Evolutionary conservation across 345 rosid genomes (phyloP).

Genomic region (Adansonia digitata): DNA sequence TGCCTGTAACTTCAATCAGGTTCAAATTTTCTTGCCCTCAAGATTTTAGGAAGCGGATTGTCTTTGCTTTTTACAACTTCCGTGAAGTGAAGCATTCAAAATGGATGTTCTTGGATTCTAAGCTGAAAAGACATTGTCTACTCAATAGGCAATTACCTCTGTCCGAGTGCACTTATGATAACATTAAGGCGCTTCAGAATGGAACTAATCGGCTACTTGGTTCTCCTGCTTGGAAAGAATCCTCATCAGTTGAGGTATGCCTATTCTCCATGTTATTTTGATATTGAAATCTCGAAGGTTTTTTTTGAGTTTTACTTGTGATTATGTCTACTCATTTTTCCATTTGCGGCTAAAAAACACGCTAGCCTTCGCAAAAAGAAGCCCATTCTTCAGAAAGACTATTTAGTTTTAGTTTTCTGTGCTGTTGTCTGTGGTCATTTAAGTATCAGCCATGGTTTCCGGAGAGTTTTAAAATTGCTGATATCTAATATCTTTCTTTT

Average conservation of each 20-base stretch:
- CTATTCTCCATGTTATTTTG: background rate
- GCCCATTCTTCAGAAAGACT: background rate
- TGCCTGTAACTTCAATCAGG: conserved; percentile 69
- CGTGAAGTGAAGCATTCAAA: conserved; percentile 47
- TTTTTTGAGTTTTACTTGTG: background rate
- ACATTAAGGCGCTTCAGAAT: conserved; percentile 50
- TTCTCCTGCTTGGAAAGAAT: conserved; percentile 22
- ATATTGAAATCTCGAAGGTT: background rate
- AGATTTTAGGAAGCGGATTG: conserved; percentile 50
- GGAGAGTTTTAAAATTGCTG: background rate
- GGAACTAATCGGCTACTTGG: conserved; percentile 26
- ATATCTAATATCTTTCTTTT: background rate
- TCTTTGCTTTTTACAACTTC: conserved; percentile 58
- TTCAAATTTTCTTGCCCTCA: conserved; percentile 57
- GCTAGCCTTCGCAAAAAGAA: background rate
- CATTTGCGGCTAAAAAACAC: background rate
- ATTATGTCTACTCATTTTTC: background rate
- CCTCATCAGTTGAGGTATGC: conserved; percentile 33
- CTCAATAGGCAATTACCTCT: conserved; percentile 51
- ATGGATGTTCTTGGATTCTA: conserved; percentile 54
- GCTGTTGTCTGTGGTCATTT: background rate
- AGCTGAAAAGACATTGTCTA: conserved; percentile 49
- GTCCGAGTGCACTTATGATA: conserved; percentile 62
- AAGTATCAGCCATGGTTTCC: background rate
- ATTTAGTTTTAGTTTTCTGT: background rate